Evolutionary conservation across 495 filamentous ascomycete genomes (phyloP).

Genomic region (Aspergillus leporis): DNA sequence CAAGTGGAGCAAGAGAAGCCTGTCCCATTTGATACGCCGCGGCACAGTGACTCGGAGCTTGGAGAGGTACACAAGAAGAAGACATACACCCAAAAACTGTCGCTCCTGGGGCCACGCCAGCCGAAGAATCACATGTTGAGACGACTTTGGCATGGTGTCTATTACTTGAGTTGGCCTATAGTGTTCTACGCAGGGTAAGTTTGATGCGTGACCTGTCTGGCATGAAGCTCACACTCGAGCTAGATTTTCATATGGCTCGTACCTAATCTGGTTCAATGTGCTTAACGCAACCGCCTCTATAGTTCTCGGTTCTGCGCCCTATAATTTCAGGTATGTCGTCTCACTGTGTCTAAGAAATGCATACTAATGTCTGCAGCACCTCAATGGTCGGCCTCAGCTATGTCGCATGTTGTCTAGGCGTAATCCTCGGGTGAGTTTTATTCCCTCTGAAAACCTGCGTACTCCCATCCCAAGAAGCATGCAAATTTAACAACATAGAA

Average conservation of each 20-base stretch:
- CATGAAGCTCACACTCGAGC: not conserved
- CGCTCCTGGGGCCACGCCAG: conserved; percentile 46
- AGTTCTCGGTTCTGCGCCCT: conserved; percentile 56
- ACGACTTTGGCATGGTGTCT: conserved; percentile 37
- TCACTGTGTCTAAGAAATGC: conserved; percentile 17
- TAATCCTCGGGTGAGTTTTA: conserved; percentile 43
- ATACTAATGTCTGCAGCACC: conserved; percentile 28
- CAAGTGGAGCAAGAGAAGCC: conserved; percentile 27
- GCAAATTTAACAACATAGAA: conserved; percentile 16
- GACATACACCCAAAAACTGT: conserved; percentile 56
- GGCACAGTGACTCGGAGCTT: conserved; percentile 14
- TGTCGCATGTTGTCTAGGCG: conserved; percentile 58
- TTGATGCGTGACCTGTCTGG: not conserved
- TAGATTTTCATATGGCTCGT: conserved; percentile 62
- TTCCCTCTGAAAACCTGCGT: not conserved
- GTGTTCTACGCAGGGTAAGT: conserved; percentile 61
- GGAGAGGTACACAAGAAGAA: conserved; percentile 35
- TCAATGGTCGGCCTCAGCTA: conserved; percentile 66
- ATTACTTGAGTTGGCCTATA: conserved; percentile 58
- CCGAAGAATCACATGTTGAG: conserved; percentile 54
- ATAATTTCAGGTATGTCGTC: conserved; percentile 50
- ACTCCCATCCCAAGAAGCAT: not conserved
- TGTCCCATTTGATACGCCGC: conserved; percentile 9
- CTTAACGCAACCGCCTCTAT: conserved; percentile 65
- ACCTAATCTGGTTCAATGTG: conserved; percentile 67